Evolutionary conservation across 208 protist genomes (phyloP).

Genomic region (Kentomonas sorsogonicus): DNA sequence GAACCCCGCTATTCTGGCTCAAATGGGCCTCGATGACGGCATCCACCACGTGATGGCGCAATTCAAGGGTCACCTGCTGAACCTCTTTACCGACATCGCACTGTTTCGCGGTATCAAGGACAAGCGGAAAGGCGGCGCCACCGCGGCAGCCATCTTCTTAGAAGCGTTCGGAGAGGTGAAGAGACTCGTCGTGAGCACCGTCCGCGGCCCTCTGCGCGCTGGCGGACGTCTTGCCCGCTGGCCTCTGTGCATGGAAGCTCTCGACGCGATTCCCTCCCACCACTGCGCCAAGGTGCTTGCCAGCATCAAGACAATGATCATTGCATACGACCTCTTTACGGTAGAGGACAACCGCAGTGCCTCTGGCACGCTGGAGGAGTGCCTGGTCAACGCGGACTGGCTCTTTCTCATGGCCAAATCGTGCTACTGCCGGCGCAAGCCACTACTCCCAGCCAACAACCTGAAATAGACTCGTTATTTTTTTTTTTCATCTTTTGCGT

Average conservation of each 20-base stretch:
- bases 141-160: slow-evolving; percentile 62
- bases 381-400: slow-evolving; percentile 84
- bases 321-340: slow-evolving; percentile 74
- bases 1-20: slow-evolving; percentile 52
- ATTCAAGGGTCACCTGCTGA: slow-evolving; percentile 82
- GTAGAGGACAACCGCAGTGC: slow-evolving; percentile 40
- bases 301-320: slow-evolving; percentile 75
- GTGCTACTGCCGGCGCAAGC: slow-evolving; percentile 67
- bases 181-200: slow-evolving; percentile 47
- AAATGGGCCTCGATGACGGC: slow-evolving; percentile 56
- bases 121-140: slow-evolving; percentile 39
- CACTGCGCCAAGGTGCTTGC: slow-evolving; percentile 65
- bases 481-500: neutral
- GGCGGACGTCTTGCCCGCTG: slow-evolving; percentile 36
- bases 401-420: slow-evolving; percentile 67
- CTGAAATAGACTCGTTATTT: neutral
- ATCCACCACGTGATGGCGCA: slow-evolving; percentile 75
- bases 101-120: slow-evolving; percentile 80
- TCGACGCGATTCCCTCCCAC: slow-evolving; percentile 71
- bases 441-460: slow-evolving; percentile 63
- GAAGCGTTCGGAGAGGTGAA: slow-evolving; percentile 82
- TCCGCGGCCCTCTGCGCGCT: slow-evolving; percentile 14
- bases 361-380: slow-evolving; percentile 48
- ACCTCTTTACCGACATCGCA: slow-evolving; percentile 80
- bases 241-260: slow-evolving; percentile 54